Base-by-base conservation (phyloP, 108 stramenopile genomes). In the Nitzschia palea region DNA sequence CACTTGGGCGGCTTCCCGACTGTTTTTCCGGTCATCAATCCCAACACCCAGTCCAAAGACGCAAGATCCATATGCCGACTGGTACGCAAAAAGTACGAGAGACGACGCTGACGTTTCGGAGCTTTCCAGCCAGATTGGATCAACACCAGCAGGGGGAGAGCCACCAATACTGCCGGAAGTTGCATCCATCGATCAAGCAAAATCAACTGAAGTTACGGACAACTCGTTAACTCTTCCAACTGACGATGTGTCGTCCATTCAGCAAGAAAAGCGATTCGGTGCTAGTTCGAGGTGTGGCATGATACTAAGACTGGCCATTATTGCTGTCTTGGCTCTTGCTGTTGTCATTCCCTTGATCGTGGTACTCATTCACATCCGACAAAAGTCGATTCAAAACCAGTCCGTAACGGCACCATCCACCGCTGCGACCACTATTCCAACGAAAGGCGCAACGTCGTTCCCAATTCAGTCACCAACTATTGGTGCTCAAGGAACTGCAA, bases 1-100 rank as follows among this genome's bases (percentile, higher is more conserved):
- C n/a, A n/a, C n/a, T n/a, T n/a, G n/a, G n/a, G n/a, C n/a, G n/a
- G n/a, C n/a, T n/a, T 18, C 18, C 4, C 47, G 47, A 48, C 22
- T 48, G 47, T 48, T 48, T 20, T 48, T 48, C n/a, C 47, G 47
- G n/a, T 48, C 47, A 18, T 48, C 47, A 4, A 20, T 48, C 22
- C 47, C 47, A 18, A 48, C 47, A 4, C 47, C 47, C 4, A 48
- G 47, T 20, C 47, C 47, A 12, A 48, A 48, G 18, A 10, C n/a
- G 47, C 47, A 12, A 10, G 47, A 48, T 48, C 47, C 47, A 4
- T 48, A 48, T 48, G 47, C 47, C 37, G 37, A 40, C 37, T 10
- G 12, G 10, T 6, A 40, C 37, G 37, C 6, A 40, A 12, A 40
- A 40, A 40, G 12, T 10, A 12, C 37, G 12, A 12, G 37, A 40